These are phyloP conservation scores for Neophaeococcomyces aloes DNA, from an alignment of 2,329 filamentous ascomycete genomes.

Conservation along the genomic window DNA sequence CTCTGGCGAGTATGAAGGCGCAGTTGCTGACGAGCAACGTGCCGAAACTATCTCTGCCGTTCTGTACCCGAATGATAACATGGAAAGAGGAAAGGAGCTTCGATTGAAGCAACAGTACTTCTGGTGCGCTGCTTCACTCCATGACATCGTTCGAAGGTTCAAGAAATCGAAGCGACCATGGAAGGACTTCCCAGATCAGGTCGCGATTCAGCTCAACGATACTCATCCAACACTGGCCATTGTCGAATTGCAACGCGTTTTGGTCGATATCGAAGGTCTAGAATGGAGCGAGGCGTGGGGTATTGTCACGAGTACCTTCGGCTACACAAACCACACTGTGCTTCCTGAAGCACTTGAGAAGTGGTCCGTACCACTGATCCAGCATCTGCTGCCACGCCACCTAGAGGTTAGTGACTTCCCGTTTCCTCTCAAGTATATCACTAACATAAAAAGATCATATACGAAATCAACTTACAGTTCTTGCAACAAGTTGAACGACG, in stretches of 20 bases:
- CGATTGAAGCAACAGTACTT: constrained; percentile 99
- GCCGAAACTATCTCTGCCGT: constrained; percentile 99
- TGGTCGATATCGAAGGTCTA: constrained; percentile 79
- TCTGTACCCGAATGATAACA: constrained; percentile 93
- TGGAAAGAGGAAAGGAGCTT: constrained; percentile 92
- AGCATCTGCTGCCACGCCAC: constrained; percentile 86
- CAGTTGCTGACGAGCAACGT: constrained; percentile 92
- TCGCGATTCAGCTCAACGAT: constrained; percentile 96
- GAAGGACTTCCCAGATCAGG: constrained; percentile 85
- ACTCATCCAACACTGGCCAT: constrained; percentile 94
- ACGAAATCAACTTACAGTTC: constrained; percentile 94
- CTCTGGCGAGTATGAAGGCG: constrained; percentile 92
- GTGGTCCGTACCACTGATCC: constrained; percentile 87
- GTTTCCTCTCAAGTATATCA: constrained; percentile 6
- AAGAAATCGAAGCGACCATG: constrained; percentile 91
- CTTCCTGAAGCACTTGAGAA: constrained; percentile 95
- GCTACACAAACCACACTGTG: constrained; percentile 98
- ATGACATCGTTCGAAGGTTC: constrained; percentile 93
- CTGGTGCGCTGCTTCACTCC: constrained; percentile 94
- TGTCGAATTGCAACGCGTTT: constrained; percentile 86
- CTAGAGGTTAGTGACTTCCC: constrained; percentile 45
- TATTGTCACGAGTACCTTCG: constrained; percentile 69
- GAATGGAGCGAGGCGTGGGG: constrained; percentile 90
- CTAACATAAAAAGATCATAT: constrained; percentile 55
- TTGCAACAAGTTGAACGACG: constrained; percentile 79